These are phyloP conservation scores for Hippophae gyantsensis DNA, from an alignment of 306 rosid genomes.

Conservation along the genomic window DNA sequence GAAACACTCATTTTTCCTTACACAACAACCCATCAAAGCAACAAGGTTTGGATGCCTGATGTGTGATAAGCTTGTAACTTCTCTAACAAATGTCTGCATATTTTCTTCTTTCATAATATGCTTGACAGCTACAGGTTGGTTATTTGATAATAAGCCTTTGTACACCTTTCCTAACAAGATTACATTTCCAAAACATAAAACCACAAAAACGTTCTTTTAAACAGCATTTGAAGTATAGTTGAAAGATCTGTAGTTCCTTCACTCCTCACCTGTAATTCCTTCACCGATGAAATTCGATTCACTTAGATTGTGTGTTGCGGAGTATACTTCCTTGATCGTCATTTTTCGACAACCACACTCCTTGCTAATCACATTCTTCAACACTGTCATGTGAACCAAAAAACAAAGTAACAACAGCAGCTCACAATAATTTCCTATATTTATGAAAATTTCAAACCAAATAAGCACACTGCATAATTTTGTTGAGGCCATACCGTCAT, in stretches of 20 bases:
- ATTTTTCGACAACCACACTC: conserved; percentile 27
- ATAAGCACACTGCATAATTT: background rate
- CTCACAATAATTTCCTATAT: background rate
- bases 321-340: conserved; percentile 34
- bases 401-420: background rate
- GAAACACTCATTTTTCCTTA: conserved; percentile 43
- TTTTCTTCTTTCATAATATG: conserved; percentile 37
- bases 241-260: background rate
- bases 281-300: conserved; percentile 38
- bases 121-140: conserved; percentile 43
- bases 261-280: conserved; percentile 36
- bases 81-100: conserved; percentile 49
- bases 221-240: no score
- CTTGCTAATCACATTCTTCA: conserved; percentile 22
- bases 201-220: no score
- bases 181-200: background rate
- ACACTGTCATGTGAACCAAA: conserved; percentile 6
- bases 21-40: conserved; percentile 39
- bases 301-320: conserved; percentile 39
- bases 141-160: conserved; percentile 39
- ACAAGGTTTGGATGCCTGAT: conserved; percentile 54
- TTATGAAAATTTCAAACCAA: background rate
- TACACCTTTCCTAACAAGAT: conserved; percentile 44
- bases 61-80: conserved; percentile 47
- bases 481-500: conserved; percentile 16